Percentiles rank a stretch among this genome's conserved stretches.
These are phyloP conservation scores for Phyllosticta citrichinensis DNA, from an alignment of 2,329 filamentous ascomycete species.

Conservation along the genomic window DNA sequence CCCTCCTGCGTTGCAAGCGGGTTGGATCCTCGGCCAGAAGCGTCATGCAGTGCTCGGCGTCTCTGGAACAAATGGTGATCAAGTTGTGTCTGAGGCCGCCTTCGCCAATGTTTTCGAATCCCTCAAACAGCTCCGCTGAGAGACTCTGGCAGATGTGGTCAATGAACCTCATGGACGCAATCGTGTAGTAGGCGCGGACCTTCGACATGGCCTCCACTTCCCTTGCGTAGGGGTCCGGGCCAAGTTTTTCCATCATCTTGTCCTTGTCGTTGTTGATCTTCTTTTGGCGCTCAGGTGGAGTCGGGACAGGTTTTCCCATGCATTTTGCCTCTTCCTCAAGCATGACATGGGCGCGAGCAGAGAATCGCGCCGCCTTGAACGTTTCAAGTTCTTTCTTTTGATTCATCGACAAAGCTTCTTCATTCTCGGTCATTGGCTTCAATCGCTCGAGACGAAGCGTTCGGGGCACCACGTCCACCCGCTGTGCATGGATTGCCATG, in stretches of 20 bases:
- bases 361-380: conserved; percentile 20
- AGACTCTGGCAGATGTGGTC: conserved; percentile 40
- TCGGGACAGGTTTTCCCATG: conserved; percentile 11
- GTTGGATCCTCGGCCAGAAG: conserved; percentile 27
- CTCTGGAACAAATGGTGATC: conserved; percentile 14
- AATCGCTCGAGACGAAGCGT: conserved; percentile 22
- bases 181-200: conserved; percentile 59
- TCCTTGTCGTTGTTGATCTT: conserved; percentile 18
- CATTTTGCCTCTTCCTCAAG: conserved; percentile 15
- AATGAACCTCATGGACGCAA: conserved; percentile 54
- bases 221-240: conserved; percentile 46
- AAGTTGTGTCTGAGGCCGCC: conserved; percentile 15
- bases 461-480: conserved; percentile 13
- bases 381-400: conserved; percentile 13
- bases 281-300: conserved; percentile 19
- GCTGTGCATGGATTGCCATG: conserved; percentile 19
- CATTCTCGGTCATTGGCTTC: conserved; percentile 26
- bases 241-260: conserved; percentile 27
- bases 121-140: conserved; percentile 26
- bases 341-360: conserved; percentile 19
- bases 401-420: conserved; percentile 15
- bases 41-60: conserved; percentile 10
- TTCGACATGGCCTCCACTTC: conserved; percentile 56
- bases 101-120: not conserved
- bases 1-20: conserved; percentile 18